Conservation (phyloP, 495 filamentous ascomycete species). For the Talaromyces trachyspermus region DNA sequence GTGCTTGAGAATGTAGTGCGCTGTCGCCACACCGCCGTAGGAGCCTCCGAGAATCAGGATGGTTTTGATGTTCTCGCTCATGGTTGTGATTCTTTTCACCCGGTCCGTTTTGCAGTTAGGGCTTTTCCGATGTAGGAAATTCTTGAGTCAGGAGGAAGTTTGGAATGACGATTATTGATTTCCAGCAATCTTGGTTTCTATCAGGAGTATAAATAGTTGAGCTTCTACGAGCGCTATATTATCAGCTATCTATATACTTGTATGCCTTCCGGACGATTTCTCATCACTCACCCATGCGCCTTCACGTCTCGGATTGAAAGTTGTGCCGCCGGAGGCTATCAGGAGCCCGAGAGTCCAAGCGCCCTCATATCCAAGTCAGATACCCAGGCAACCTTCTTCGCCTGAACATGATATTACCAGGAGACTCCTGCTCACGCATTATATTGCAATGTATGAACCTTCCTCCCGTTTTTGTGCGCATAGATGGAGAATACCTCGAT, state of each 20-base stretch:
- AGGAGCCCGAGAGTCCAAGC: not conserved
- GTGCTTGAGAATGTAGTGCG: conserved; percentile 48
- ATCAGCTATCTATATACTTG: too few relatives aligned
- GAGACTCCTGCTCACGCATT: too few relatives aligned
- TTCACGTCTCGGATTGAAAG: too few relatives aligned
- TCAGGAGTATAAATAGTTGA: not conserved
- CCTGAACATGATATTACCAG: too few relatives aligned
- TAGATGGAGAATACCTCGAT: too few relatives aligned
- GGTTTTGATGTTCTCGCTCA: not conserved
- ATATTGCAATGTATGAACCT: too few relatives aligned
- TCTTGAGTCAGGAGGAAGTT: not conserved
- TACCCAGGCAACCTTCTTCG: not conserved
- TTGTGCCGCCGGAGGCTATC: conserved; percentile 2
- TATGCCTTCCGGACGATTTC: too few relatives aligned
- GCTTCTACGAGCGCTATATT: too few relatives aligned
- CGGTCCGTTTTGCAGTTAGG: not conserved
- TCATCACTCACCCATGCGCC: too few relatives aligned
- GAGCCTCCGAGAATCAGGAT: conserved; percentile 48
- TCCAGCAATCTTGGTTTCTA: not conserved
- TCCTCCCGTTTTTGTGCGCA: too few relatives aligned
- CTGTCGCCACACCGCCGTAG: conserved; percentile 41
- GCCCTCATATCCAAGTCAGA: not conserved
- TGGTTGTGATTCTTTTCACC: not conserved
- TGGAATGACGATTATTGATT: not conserved
- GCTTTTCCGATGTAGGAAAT: conserved; percentile 4